Conservation (phyloP, 768 basidiomycete species). For the Brasilioporus rufonigricans region DNA sequence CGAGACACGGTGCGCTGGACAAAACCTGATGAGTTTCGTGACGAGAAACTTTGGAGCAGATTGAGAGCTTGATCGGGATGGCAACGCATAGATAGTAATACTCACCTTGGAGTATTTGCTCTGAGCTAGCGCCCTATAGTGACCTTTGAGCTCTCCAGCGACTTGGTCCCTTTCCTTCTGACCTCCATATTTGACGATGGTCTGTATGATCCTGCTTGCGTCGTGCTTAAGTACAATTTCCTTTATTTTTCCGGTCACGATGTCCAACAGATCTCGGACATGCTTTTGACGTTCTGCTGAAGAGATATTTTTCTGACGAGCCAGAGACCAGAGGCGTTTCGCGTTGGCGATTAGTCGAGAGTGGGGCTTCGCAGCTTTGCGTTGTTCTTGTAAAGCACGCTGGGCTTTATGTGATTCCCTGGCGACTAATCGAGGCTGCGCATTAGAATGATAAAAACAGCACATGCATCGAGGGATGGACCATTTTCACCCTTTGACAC, state of each 20-base stretch:
- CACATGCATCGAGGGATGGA: slow-evolving; percentile 29
- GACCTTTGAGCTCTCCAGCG: slow-evolving; percentile 79
- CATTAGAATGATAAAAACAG: slow-evolving; percentile 6
- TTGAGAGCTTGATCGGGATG: not conserved
- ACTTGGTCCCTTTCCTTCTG: slow-evolving; percentile 75
- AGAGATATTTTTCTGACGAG: slow-evolving; percentile 68
- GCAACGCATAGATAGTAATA: not conserved
- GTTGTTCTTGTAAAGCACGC: slow-evolving; percentile 61
- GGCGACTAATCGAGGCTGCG: slow-evolving; percentile 40
- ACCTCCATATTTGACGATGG: slow-evolving; percentile 77
- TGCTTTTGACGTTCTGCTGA: slow-evolving; percentile 72
- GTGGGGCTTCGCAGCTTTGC: slow-evolving; percentile 76
- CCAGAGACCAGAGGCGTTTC: slow-evolving; percentile 75
- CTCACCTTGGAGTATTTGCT: slow-evolving; percentile 88
- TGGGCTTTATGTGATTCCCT: slow-evolving; percentile 74
- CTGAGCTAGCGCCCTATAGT: slow-evolving; percentile 73
- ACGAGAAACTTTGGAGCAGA: slow-evolving; percentile 61
- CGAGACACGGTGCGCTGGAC: slow-evolving; percentile 68
- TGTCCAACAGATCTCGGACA: slow-evolving; percentile 67
- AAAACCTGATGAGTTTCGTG: slow-evolving; percentile 72
- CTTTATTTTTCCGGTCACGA: slow-evolving; percentile 77
- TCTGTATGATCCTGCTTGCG: slow-evolving; percentile 83
- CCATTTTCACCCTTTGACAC: slow-evolving; percentile 58
- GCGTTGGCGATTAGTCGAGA: slow-evolving; percentile 66
- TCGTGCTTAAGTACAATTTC: slow-evolving; percentile 92